Conservation (phyloP, 495 filamentous ascomycete genomes). For the Penicillium pulvis region DNA sequence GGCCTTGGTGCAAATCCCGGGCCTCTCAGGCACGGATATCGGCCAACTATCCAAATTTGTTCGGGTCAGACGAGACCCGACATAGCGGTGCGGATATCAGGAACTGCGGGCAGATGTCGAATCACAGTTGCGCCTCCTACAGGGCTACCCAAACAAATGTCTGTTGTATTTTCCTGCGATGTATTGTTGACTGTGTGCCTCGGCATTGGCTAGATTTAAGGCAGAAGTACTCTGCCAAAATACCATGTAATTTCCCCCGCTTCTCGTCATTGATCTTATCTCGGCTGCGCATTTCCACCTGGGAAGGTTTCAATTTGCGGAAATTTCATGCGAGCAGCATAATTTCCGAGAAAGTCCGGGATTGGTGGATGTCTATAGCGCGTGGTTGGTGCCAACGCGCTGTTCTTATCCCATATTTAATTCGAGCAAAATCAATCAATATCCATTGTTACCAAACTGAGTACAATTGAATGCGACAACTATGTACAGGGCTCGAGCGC, state of each 20-base stretch:
- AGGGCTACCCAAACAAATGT: background rate
- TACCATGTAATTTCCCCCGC: background rate
- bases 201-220: background rate
- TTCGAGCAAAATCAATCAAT: slow-evolving; percentile 1
- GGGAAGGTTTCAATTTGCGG: too few species aligned
- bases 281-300: background rate
- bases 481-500: background rate
- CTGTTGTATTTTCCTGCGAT: background rate
- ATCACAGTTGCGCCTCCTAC: background rate
- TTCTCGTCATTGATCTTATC: slow-evolving; percentile 1
- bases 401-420: background rate
- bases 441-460: slow-evolving; percentile 1
- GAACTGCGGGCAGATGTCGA: background rate
- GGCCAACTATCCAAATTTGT: background rate
- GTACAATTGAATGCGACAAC: slow-evolving; percentile 1
- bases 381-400: background rate
- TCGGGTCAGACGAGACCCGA: background rate
- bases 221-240: too few species aligned
- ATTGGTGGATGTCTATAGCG: background rate
- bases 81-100: background rate
- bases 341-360: background rate
- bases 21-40: background rate
- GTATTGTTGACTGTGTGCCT: background rate
- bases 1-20: background rate
- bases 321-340: background rate